These are phyloP conservation scores for Sclerotinia nivalis DNA, from an alignment of 2,329 filamentous ascomycete species.

Conservation along the genomic window DNA sequence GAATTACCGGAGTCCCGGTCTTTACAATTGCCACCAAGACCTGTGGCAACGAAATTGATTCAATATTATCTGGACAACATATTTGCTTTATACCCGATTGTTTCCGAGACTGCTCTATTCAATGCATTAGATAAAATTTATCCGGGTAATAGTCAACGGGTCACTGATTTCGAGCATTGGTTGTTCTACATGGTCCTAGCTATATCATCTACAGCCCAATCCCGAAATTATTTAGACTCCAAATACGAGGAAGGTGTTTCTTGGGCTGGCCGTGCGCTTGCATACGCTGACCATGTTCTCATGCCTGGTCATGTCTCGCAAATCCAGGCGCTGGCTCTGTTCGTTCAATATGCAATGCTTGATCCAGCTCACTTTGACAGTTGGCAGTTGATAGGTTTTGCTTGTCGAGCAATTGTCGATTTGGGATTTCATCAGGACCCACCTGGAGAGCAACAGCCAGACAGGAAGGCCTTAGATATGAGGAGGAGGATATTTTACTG, in stretches of 20 bases:
- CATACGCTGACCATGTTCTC: constrained; percentile 78
- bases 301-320: constrained; percentile 81
- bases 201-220: constrained; percentile 74
- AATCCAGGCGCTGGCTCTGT: constrained; percentile 81
- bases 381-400: constrained; percentile 91
- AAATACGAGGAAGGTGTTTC: constrained; percentile 59
- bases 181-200: constrained; percentile 87
- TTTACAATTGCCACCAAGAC: constrained; percentile 67
- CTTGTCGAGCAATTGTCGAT: constrained; percentile 83
- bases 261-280: constrained; percentile 65
- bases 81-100: constrained; percentile 77
- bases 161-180: constrained; percentile 74
- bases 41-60: constrained; percentile 67
- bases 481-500: constrained; percentile 86
- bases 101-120: constrained; percentile 77
- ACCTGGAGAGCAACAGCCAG: constrained; percentile 65
- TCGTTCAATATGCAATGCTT: constrained; percentile 86
- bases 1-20: constrained; percentile 63
- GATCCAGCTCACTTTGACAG: constrained; percentile 90
- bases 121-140: constrained; percentile 81
- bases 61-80: constrained; percentile 85
- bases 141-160: constrained; percentile 61
- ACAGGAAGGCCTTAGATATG: constrained; percentile 71
- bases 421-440: constrained; percentile 92
- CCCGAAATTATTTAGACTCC: constrained; percentile 65